Percentiles rank a stretch among this genome's conserved stretches.
Evolutionary conservation across 2,329 filamentous ascomycete genomes (phyloP).

Genomic region (Arthrobotrys pseudoclavata): DNA sequence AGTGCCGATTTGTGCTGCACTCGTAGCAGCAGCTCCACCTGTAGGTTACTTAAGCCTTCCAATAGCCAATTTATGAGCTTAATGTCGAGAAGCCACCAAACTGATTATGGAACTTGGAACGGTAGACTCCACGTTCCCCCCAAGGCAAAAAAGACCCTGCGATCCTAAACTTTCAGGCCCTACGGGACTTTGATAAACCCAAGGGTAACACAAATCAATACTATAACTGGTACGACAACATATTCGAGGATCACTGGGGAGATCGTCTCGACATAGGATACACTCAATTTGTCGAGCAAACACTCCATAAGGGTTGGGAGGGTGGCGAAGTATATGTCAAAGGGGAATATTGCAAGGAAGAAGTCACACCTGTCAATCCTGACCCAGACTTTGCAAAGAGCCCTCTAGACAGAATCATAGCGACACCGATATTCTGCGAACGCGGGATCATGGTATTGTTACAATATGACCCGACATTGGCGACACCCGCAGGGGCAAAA

Average conservation of each 20-base stretch:
- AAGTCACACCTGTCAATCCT: conserved; percentile 22
- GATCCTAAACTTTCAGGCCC: neutral
- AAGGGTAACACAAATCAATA: conserved; percentile 31
- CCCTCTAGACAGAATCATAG: neutral
- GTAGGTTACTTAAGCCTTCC: neutral
- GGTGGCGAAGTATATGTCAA: neutral
- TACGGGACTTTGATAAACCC: neutral
- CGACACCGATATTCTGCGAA: conserved; percentile 38
- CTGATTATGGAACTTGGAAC: neutral
- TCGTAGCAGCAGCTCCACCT: neutral
- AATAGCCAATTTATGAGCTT: neutral
- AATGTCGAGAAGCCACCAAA: neutral
- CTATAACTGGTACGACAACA: conserved; percentile 14
- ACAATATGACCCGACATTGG: conserved; percentile 29
- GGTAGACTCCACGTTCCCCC: neutral
- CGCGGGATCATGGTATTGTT: conserved; percentile 30
- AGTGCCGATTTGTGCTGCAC: no score
- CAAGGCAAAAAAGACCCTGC: neutral
- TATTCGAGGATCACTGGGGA: conserved; percentile 54
- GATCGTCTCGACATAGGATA: neutral
- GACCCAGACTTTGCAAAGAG: conserved; percentile 13
- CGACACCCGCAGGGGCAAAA: neutral
- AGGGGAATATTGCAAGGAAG: neutral
- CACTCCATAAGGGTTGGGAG: neutral
- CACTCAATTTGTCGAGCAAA: neutral